phyloP scores from a whole-genome alignment of 169 alveolate species.

The Eimeria sp. region DNA sequence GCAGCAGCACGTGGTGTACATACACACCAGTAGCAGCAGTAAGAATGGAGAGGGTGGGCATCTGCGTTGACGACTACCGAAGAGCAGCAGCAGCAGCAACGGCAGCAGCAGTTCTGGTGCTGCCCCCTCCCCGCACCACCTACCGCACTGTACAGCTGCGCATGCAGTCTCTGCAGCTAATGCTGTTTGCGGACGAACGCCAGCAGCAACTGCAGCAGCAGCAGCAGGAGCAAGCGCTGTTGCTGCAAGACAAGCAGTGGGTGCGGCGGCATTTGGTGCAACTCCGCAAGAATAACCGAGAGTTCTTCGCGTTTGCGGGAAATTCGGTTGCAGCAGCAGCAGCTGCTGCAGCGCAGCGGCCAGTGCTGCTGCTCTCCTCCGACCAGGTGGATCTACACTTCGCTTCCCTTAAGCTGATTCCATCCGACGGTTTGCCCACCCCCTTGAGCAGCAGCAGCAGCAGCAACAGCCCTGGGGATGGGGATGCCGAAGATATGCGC shows the following conservation, averaged over 20 bases:
- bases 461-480: conserved; percentile 8
- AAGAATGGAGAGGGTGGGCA: background rate
- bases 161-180: conserved; percentile 41
- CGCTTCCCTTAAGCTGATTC: conserved; percentile 20
- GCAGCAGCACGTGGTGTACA: conserved; percentile 27
- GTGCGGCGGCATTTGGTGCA: conserved; percentile 53
- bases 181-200: conserved; percentile 7
- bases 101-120: conserved; percentile 61
- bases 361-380: conserved; percentile 10
- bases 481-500: conserved; percentile 7
- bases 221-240: conserved; percentile 37
- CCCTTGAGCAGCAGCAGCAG: conserved; percentile 21
- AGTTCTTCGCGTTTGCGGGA: background rate
- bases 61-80: conserved; percentile 34
- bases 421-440: background rate
- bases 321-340: conserved; percentile 8
- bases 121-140: conserved; percentile 23
- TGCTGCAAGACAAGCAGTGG: conserved; percentile 14
- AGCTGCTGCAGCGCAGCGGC: conserved; percentile 11
- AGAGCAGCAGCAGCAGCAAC: conserved; percentile 72
- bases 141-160: conserved; percentile 50
- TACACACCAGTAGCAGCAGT: conserved; percentile 65
- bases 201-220: conserved; percentile 63
- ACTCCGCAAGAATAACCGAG: conserved; percentile 14
- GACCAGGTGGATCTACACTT: conserved; percentile 62